Base-by-base conservation (phyloP, 192 early-diverging fungal genomes). In the Neocallimastix lanati region DNA sequence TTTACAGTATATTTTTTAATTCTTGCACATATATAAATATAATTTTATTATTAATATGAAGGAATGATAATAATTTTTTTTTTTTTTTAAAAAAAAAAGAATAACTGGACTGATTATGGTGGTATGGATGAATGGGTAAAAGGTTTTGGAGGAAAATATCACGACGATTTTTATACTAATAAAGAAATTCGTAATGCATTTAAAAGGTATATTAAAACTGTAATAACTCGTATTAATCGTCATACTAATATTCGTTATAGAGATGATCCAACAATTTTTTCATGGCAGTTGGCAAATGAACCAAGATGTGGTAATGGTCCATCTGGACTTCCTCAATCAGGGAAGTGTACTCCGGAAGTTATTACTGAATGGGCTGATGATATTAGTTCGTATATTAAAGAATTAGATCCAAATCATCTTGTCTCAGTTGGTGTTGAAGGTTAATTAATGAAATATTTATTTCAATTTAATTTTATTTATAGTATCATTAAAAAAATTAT, bases 371-470 rank as follows among this genome's bases (percentile, higher is more conserved):
- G 91, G 91, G 86, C 87, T 38, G 79, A 88, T 29, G 83, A 83
- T 0, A 85, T 84, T 29, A 87, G 91, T 21, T 36, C 40, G 14
- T 84, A 81, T 18, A 87, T 92, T 76, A 86, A 84, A 79, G 30
- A 81, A 28, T 78, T 88, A n/a, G 87, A 85, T n/a, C 80, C 85
- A 12, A 79, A 84, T 37, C 92, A 92, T 80, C 81, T 92, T 78
- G 85, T 92, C 1, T 86, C 92, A 12, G 83, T 85, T 9, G 92
- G 92, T 5, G 85, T 88, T 7, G 92, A 92, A 83, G 87, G 87
- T 25, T 85, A 11, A 33, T 11, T n/a, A n/a, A n/a, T n/a, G n/a
- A n/a, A n/a, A n/a, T n/a, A n/a, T n/a, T n/a, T n/a, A n/a, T n/a
- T n/a, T n/a, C n/a, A n/a, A n/a, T n/a, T n/a, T n/a, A n/a, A n/a